These are phyloP conservation scores for Penicillium hordei DNA, from an alignment of 2,329 filamentous ascomycete genomes.

Conservation along the genomic window DNA sequence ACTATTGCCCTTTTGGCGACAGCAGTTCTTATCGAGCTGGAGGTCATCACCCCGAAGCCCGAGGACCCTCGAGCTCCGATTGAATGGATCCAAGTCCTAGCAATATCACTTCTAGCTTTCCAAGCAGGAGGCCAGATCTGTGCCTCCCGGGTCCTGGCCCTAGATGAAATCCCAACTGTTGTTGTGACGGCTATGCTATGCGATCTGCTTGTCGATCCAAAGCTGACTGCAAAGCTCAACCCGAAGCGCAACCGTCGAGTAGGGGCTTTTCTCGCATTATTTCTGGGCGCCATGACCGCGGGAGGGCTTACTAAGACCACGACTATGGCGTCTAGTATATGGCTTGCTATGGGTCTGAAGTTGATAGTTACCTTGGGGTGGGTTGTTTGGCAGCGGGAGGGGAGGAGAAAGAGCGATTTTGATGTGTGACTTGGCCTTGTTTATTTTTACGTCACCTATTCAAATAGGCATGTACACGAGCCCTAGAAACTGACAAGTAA, in stretches of 20 bases:
- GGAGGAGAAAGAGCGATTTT: slow-evolving; percentile 1
- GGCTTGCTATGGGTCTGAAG: slow-evolving; percentile 43
- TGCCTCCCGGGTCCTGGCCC: slow-evolving; percentile 37
- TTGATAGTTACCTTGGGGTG: slow-evolving; percentile 35
- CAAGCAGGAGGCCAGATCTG: slow-evolving; percentile 44
- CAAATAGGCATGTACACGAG: not conserved
- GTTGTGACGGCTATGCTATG: slow-evolving; percentile 44
- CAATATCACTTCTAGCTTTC: slow-evolving; percentile 43
- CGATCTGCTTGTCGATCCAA: slow-evolving; percentile 41
- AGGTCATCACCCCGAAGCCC: slow-evolving; percentile 32
- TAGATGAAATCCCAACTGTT: slow-evolving; percentile 45
- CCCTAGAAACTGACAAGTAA: not conserved
- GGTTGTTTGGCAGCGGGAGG: slow-evolving; percentile 36
- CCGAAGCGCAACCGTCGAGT: slow-evolving; percentile 37
- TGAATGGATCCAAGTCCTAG: slow-evolving; percentile 39
- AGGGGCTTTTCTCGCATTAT: slow-evolving; percentile 39
- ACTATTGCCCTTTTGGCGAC: slow-evolving; percentile 36
- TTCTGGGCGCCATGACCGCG: slow-evolving; percentile 43
- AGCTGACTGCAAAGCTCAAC: slow-evolving; percentile 28
- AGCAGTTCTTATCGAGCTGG: slow-evolving; percentile 36
- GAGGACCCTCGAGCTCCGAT: slow-evolving; percentile 33
- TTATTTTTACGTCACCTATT: not conserved
- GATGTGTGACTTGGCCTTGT: not conserved
- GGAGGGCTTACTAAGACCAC: slow-evolving; percentile 41
- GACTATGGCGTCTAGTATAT: slow-evolving; percentile 40